phyloP scores from a whole-genome alignment of 2,329 filamentous ascomycete species.

The Fusarium chaquense region DNA sequence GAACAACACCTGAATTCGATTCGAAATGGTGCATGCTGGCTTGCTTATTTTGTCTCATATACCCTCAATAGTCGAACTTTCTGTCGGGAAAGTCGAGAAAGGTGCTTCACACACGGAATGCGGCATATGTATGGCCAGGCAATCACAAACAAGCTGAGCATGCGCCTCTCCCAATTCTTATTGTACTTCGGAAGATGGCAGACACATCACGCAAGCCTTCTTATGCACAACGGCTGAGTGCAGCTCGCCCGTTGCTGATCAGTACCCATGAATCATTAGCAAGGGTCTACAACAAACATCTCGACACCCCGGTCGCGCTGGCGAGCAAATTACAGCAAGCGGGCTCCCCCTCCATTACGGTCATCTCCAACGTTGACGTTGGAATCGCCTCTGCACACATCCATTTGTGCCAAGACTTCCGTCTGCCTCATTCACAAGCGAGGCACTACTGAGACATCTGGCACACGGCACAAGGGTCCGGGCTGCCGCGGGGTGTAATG shows the following conservation, averaged over 20 bases:
- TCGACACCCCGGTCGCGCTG: conserved; percentile 12
- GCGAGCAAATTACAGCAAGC: conserved; percentile 15
- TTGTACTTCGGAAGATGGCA: conserved; percentile 2
- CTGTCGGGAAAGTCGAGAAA: not conserved
- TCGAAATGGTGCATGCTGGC: not conserved
- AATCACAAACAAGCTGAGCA: conserved; percentile 1
- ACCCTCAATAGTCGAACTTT: not conserved
- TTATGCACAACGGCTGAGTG: conserved; percentile 19
- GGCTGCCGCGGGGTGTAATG: conserved; percentile 27
- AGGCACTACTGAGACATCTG: conserved; percentile 13
- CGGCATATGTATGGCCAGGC: not conserved
- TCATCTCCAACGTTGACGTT: conserved; percentile 8
- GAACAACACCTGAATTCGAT: not conserved
- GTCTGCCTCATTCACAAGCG: conserved; percentile 5
- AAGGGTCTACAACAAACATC: conserved; percentile 28
- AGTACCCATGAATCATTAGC: conserved; percentile 29
- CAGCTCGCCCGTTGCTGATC: conserved; percentile 30
- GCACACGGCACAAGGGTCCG: conserved; percentile 24
- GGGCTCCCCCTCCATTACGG: not conserved
- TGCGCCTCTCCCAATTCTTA: not conserved
- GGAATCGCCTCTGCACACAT: conserved; percentile 17
- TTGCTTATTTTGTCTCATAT: not conserved
- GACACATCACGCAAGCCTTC: conserved; percentile 13
- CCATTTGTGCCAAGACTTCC: conserved; percentile 10
- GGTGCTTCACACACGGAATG: conserved; percentile 1